These are phyloP conservation scores for Globisporangium paddicum DNA, from an alignment of 352 stramenopile species.

Conservation along the genomic window DNA sequence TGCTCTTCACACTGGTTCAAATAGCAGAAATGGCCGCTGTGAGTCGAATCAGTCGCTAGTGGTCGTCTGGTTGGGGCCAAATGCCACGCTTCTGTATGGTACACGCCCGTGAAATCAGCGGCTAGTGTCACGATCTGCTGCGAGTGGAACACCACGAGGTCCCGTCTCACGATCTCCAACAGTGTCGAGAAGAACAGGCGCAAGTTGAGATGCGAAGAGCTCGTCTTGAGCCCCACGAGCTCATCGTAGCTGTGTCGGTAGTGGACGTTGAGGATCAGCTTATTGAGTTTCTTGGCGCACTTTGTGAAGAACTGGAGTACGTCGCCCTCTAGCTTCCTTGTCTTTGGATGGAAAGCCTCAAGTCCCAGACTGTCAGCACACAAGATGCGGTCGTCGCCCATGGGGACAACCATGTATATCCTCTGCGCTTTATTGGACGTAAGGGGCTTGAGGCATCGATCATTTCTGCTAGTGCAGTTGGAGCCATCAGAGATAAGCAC, in stretches of 20 bases:
- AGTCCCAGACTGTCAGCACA: conserved; percentile 52
- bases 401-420: conserved; percentile 31
- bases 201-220: conserved; percentile 32
- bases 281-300: conserved; percentile 25
- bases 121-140: conserved; percentile 64
- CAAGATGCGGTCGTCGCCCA: conserved; percentile 52
- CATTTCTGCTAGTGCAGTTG: conserved; percentile 10
- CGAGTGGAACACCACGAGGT: conserved; percentile 53
- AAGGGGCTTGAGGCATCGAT: conserved; percentile 19
- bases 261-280: conserved; percentile 28
- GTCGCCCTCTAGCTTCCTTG: conserved; percentile 41
- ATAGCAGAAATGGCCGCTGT: conserved; percentile 49
- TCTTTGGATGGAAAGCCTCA: conserved; percentile 37
- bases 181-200: conserved; percentile 30
- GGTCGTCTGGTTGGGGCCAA: conserved; percentile 24
- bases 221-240: conserved; percentile 27
- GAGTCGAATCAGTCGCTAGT: conserved; percentile 10
- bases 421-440: conserved; percentile 26
- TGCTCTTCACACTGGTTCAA: conserved; percentile 31
- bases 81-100: conserved; percentile 52
- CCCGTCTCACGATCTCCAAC: conserved; percentile 37
- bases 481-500: conserved; percentile 24
- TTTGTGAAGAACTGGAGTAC: conserved; percentile 43
- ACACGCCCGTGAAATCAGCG: conserved; percentile 56
- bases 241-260: conserved; percentile 44